Conservation (phyloP, 2,329 filamentous ascomycete species). For the Aaosphaeria arxii region DNA sequence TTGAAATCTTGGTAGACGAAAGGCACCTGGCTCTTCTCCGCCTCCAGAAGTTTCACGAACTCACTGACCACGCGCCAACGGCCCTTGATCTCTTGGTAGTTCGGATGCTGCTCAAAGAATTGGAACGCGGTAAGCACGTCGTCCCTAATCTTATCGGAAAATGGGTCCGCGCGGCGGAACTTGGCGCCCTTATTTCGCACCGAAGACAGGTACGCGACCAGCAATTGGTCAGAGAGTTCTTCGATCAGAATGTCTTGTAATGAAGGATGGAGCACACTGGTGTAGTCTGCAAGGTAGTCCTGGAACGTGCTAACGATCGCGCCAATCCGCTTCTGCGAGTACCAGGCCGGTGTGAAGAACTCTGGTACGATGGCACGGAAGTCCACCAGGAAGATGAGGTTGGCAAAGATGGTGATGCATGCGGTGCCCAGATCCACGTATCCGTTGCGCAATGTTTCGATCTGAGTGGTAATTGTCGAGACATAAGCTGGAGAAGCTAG, state of each 20-base stretch:
- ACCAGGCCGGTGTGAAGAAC: conserved; percentile 92
- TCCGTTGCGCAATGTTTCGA: conserved; percentile 75
- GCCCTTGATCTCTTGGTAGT: conserved; percentile 69
- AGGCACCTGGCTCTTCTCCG: conserved; percentile 70
- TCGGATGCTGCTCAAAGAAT: conserved; percentile 66
- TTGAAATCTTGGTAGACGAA: conserved; percentile 84
- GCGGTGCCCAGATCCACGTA: conserved; percentile 95
- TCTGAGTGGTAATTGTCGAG: conserved; percentile 66
- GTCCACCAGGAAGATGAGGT: conserved; percentile 86
- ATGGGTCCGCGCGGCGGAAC: conserved; percentile 82
- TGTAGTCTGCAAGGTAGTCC: conserved; percentile 90
- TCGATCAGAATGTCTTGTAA: conserved; percentile 90
- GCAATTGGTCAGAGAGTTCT: conserved; percentile 86
- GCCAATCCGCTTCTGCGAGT: conserved; percentile 79
- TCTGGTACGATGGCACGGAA: conserved; percentile 79
- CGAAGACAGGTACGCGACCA: conserved; percentile 77
- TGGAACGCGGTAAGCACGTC: conserved; percentile 88
- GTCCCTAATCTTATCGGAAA: conserved; percentile 89
- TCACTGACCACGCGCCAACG: conserved; percentile 90
- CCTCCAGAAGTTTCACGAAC: conserved; percentile 74
- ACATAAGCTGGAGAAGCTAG: conserved; percentile 79
- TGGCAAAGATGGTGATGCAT: conserved; percentile 83
- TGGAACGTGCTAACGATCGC: conserved; percentile 94
- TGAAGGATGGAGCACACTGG: conserved; percentile 77
- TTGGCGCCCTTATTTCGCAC: conserved; percentile 89